Evolutionary conservation across 176 grass and related monocot species (phyloP).

Genomic region (Oryza coarctata): DNA sequence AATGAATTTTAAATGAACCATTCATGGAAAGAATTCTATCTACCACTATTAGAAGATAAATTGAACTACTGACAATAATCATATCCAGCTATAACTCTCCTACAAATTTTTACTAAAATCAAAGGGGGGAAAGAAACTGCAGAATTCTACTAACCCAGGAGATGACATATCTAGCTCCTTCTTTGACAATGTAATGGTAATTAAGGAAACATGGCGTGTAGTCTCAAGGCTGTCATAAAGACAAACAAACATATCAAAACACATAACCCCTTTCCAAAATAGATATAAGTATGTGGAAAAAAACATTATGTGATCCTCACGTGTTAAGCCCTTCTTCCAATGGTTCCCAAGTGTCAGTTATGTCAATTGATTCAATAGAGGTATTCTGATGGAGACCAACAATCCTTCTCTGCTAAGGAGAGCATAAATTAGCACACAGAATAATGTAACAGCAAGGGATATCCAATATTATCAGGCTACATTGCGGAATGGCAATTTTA

Average conservation of each 20-base stretch:
- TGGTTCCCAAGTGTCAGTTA: conserved; percentile 79
- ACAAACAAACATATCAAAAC: not conserved
- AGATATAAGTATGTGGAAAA: not conserved
- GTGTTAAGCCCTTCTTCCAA: conserved; percentile 67
- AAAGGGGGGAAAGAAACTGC: not conserved
- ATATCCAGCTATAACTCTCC: not conserved
- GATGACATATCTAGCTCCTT: conserved; percentile 62
- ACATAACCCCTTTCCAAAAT: not conserved
- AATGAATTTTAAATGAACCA: not conserved
- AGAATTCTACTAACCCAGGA: conserved; percentile 50
- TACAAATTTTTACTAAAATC: not conserved
- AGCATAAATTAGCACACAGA: not conserved
- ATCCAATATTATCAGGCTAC: not conserved
- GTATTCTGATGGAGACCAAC: conserved; percentile 65
- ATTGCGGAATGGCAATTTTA: not conserved
- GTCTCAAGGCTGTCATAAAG: conserved; percentile 58
- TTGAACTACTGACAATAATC: not conserved
- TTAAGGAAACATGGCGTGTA: conserved; percentile 67
- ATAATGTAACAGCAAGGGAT: not conserved
- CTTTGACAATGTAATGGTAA: conserved; percentile 72
- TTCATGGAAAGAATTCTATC: not conserved
- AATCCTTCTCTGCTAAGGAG: conserved; percentile 61
- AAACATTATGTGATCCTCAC: conserved; percentile 29
- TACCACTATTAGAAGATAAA: not conserved
- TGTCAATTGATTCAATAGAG: conserved; percentile 56